phyloP scores from a whole-genome alignment of 257 asterid species.

The Jacaranda mimosifolia region DNA sequence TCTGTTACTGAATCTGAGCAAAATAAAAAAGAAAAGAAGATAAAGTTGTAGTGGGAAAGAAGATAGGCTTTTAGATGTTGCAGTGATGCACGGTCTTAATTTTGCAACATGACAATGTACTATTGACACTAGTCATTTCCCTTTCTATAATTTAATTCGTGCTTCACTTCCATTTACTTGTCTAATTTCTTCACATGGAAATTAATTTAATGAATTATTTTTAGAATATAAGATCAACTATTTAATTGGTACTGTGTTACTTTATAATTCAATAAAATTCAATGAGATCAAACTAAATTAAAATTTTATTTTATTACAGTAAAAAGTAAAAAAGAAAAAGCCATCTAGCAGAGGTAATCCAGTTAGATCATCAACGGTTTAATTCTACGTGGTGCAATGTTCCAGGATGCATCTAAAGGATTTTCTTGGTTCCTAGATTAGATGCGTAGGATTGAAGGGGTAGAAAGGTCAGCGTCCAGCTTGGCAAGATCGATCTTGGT shows the following conservation, averaged over 20 bases:
- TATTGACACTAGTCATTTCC: not conserved
- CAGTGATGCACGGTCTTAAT: not conserved
- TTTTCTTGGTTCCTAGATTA: not conserved
- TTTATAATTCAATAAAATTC: too few species aligned
- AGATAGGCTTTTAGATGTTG: constrained; percentile 7
- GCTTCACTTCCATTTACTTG: not conserved
- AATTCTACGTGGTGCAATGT: not conserved
- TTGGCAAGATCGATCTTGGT: constrained; percentile 15
- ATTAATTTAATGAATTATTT: not conserved
- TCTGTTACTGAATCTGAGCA: not conserved
- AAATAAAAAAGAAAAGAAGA: not conserved
- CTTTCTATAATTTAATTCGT: not conserved
- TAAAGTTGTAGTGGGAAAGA: not conserved
- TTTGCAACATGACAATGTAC: constrained; percentile 20
- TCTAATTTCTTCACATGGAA: not conserved
- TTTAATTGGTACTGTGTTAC: too few species aligned
- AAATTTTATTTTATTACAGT: too few species aligned
- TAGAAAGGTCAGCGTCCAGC: constrained; percentile 20
- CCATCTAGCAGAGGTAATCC: too few species aligned
- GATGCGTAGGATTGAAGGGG: not conserved
- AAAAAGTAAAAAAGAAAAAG: too few species aligned
- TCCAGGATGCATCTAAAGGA: not conserved
- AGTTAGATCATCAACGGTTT: not conserved
- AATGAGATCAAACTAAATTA: too few species aligned
- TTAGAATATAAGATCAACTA: too few species aligned